Evolutionary conservation across 2,329 filamentous ascomycete species (phyloP), one percentile per base, ranked within the genome.

Genomic region (Thelonectria blattea): DNA sequence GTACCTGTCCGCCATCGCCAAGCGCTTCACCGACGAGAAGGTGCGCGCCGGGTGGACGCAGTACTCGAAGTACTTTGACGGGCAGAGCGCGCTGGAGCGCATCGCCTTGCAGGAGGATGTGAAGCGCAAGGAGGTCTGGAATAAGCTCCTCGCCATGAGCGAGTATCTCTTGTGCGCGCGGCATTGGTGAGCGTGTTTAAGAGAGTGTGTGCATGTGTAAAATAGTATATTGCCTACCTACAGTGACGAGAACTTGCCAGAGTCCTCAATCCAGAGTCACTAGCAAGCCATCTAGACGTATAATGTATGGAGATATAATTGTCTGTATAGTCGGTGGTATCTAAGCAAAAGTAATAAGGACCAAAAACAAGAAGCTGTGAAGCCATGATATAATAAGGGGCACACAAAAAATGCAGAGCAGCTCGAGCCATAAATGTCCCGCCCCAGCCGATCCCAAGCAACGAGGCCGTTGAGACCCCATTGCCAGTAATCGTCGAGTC

Each of bases 51-150:
- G 85, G 49, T 96, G 93, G 90, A 85, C 87, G 2, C 80, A 84
- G 46, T 87, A 97, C 68, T 84, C 89, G 69, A 92, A 91, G 74
- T 95, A 97, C 75, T 92, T 98, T 68, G 93, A 98, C 74, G 95
- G 95, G 1, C 85, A 84, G 58, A 88, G 90, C 71, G 89, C 93
- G 2, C 81, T 98, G 61, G 95, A 99, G 78, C 88, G 93, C 68
- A 90, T 99, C 65, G 87, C 91, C 1, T 80, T 95, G n/a, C 85
- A 90, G 58, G 92, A 97, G 77, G 91, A 91, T 6, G 84, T 96
- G 79, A 96, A 95, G 80, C 83, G 92, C 58, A 96, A 94, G 77
- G 89, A 91, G 67, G 83, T 92, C 14, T 93, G 91, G 80, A 84
- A 85, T 48, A 79, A 88, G 56, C 74, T 91, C 56, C 83, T 83